These are phyloP conservation scores for Metahyphopichia silvanorum DNA, from an alignment of 805 yeast species.

Conservation along the genomic window DNA sequence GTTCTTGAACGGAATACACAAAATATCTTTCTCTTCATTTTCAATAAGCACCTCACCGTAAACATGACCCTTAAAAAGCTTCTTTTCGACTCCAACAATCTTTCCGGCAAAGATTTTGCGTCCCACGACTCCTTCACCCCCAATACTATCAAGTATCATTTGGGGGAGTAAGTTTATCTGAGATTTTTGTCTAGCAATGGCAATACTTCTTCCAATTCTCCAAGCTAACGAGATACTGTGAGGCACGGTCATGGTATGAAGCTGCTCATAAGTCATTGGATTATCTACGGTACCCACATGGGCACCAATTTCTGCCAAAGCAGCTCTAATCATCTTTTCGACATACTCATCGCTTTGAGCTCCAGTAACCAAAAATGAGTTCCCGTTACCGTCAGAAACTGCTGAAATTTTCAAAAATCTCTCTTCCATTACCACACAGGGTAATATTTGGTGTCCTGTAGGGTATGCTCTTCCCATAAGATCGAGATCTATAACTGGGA, in stretches of 20 bases:
- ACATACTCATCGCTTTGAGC: constrained; percentile 27
- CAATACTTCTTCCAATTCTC: constrained; percentile 47
- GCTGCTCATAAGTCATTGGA: constrained; percentile 21
- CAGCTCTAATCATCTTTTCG: constrained; percentile 39
- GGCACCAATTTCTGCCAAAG: constrained; percentile 41
- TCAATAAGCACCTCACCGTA: constrained; percentile 44
- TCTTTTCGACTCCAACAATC: constrained; percentile 40
- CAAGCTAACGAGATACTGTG: constrained; percentile 40
- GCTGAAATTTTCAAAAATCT: constrained; percentile 22
- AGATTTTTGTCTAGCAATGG: constrained; percentile 32
- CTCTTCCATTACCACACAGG: constrained; percentile 19
- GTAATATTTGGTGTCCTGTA: constrained; percentile 38
- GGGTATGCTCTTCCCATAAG: constrained; percentile 51
- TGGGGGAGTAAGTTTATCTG: constrained; percentile 32
- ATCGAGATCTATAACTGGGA: constrained; percentile 36
- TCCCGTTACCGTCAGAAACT: constrained; percentile 40
- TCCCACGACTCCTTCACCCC: constrained; percentile 28
- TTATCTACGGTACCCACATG: constrained; percentile 35
- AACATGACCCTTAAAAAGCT: constrained; percentile 39
- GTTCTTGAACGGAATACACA: constrained; percentile 45
- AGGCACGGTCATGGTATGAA: constrained; percentile 14
- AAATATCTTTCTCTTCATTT: constrained; percentile 6
- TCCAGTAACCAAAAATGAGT: constrained; percentile 27
- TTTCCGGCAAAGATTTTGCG: constrained; percentile 35
- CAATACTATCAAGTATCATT: constrained; percentile 34